Conservation (phyloP, 1,139 yeast genomes). For the Nakaseomyces bracarensis region DNA sequence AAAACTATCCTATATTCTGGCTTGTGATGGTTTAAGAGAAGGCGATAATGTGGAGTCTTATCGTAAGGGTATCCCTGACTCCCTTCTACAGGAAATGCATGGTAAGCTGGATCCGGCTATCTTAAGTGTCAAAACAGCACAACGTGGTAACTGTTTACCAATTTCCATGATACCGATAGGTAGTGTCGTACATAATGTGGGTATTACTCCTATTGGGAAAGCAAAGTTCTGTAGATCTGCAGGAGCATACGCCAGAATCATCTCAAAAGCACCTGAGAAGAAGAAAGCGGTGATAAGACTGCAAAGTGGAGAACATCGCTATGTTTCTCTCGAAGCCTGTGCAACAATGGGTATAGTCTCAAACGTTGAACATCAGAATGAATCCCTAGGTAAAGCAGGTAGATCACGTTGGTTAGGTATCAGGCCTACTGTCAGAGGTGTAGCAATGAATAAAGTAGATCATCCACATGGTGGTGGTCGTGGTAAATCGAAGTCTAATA, state of each 20-base stretch:
- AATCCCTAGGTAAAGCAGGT: slow-evolving; percentile 94
- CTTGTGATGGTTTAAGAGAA: slow-evolving; percentile 85
- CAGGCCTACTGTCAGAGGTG: slow-evolving; percentile 96
- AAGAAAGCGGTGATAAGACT: slow-evolving; percentile 70
- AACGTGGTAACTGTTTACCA: slow-evolving; percentile 93
- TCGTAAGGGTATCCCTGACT: slow-evolving; percentile 78
- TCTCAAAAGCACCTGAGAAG: slow-evolving; percentile 68
- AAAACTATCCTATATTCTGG: slow-evolving; percentile 68
- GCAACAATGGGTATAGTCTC: slow-evolving; percentile 94
- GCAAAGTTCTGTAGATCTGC: slow-evolving; percentile 91
- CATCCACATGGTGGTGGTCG: slow-evolving; percentile 99
- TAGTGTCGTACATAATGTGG: slow-evolving; percentile 79
- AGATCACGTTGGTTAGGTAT: slow-evolving; percentile 86
- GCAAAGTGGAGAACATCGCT: slow-evolving; percentile 90
- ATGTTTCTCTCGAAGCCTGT: slow-evolving; percentile 74
- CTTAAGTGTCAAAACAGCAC: slow-evolving; percentile 76
- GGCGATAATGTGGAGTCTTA: slow-evolving; percentile 89
- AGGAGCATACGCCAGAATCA: slow-evolving; percentile 85
- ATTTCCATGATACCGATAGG: slow-evolving; percentile 89
- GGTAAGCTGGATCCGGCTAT: slow-evolving; percentile 90
- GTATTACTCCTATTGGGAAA: slow-evolving; percentile 68
- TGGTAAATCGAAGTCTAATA: slow-evolving; percentile 96
- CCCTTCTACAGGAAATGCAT: slow-evolving; percentile 50
- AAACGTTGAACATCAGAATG: slow-evolving; percentile 88
- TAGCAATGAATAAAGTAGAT: slow-evolving; percentile 94